Evolutionary conservation across 371 early-diverging fungal genomes (phyloP), one percentile per base, ranked within the genome.

Genomic region (Syncephalastrum contaminatum): DNA sequence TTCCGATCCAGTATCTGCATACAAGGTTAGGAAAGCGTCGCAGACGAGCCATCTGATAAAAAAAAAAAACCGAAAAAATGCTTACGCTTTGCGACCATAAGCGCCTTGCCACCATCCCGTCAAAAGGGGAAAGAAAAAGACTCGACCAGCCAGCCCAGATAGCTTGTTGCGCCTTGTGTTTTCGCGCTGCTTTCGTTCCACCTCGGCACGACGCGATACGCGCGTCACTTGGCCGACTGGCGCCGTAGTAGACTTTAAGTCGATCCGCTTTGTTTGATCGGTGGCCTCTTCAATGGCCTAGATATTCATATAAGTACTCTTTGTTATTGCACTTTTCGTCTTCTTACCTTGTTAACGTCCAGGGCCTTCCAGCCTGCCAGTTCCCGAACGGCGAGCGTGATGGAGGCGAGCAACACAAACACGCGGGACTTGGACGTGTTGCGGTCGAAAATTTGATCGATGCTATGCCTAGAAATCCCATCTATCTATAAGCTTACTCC

Each of bases 41-140:
- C n/a, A n/a, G n/a, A n/a, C n/a, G n/a, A n/a, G n/a, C n/a, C n/a
- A n/a, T n/a, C n/a, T n/a, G n/a, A n/a, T n/a, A n/a, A n/a, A n/a
- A n/a, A n/a, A n/a, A n/a, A n/a, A n/a, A n/a, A n/a, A n/a, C n/a
- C n/a, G n/a, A n/a, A n/a, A n/a, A n/a, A n/a, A n/a, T n/a, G n/a
- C 54, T 64, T 68, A 74, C 75, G 60, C 67, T 45, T 61, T 52
- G 14, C 63, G 63, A 1, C 64, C 67, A 54, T 71, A 67, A 1
- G 70, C 58, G 2, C 74, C 75, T 57, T 75, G 76, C 80, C 80
- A 79, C 76, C 76, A 79, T 1, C 80, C 80, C 14, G 69, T 68
- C 0, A 79, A 21, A 22, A 79, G 48, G 4, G 80, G 80, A 19
- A 73, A 75, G 44, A 79, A 79, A 53, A 79, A 75, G 18, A 64